A percentile compares a stretch with the other conserved stretches of the same genome.
Conservation (phyloP, 139 green algal species). For the Coelastrella sp. region DNA sequence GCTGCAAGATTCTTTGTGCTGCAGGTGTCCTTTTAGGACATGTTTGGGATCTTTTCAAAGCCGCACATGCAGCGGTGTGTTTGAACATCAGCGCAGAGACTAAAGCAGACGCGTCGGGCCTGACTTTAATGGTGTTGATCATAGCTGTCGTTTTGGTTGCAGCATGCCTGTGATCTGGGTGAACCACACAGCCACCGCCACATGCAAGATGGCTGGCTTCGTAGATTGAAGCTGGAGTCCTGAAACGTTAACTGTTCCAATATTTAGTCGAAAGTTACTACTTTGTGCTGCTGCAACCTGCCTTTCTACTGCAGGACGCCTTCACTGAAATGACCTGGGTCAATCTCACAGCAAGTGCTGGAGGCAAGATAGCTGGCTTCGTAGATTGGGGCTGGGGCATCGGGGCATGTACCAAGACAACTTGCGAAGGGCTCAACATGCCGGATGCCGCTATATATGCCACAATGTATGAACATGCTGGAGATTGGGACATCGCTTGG, state of each 20-base stretch:
- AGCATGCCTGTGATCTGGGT: conserved; percentile 65
- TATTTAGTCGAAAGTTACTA: too few relatives aligned
- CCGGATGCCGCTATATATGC: conserved; percentile 80
- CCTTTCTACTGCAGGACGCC: background rate
- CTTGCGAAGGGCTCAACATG: conserved; percentile 7
- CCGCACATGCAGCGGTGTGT: too few relatives aligned
- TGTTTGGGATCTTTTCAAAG: too few relatives aligned
- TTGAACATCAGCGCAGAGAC: too few relatives aligned
- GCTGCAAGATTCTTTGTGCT: too few relatives aligned
- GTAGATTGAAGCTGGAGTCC: conserved; percentile 97
- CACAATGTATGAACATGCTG: conserved; percentile 84
- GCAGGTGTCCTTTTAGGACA: too few relatives aligned
- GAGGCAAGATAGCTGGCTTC: conserved; percentile 84
- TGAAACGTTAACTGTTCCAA: too few relatives aligned
- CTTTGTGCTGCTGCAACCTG: background rate
- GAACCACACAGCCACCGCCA: conserved; percentile 85
- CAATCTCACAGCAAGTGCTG: conserved; percentile 85
- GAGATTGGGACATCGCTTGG: conserved; percentile 78
- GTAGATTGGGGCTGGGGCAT: conserved; percentile 96
- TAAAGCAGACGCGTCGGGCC: too few relatives aligned
- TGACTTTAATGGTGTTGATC: too few relatives aligned
- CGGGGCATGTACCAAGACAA: conserved; percentile 48
- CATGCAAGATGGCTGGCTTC: conserved; percentile 83
- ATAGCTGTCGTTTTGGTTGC: too few relatives aligned
- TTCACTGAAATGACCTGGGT: conserved; percentile 66